A percentile compares a stretch with the other conserved stretches of the same genome.
Evolutionary conservation across 2,329 filamentous ascomycete species (phyloP).

Genomic region (Aspergillus fijiensis): DNA sequence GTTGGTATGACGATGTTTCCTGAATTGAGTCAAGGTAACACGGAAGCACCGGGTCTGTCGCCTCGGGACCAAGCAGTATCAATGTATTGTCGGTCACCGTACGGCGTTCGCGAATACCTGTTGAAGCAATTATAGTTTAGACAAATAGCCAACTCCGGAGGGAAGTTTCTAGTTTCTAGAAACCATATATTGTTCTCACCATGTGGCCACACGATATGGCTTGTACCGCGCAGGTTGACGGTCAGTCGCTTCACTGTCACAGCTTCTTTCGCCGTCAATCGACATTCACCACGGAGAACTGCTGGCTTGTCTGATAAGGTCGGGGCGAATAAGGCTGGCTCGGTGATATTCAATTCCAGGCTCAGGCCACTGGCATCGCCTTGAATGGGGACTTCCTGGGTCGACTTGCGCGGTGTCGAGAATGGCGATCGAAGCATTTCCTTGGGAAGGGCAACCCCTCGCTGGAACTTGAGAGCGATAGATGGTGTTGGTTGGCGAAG

Average conservation of each 20-base stretch:
- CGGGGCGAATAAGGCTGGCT: constrained; percentile 17
- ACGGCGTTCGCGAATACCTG: constrained; percentile 13
- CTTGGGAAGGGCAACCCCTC: not conserved
- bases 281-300: constrained; percentile 16
- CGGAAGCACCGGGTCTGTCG: not conserved
- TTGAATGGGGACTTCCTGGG: not conserved
- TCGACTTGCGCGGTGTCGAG: not conserved
- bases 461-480: not conserved
- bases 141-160: not conserved
- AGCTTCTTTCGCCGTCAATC: constrained; percentile 9
- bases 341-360: constrained; percentile 11
- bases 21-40: not conserved
- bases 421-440: constrained; percentile 7
- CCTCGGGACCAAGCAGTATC: constrained; percentile 9
- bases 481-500: not conserved
- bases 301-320: constrained; percentile 15
- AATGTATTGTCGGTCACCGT: constrained; percentile 11
- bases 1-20: not conserved
- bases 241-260: constrained; percentile 11
- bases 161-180: not conserved
- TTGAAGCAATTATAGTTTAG: not conserved
- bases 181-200: constrained; percentile 6
- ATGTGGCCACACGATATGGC: constrained; percentile 16
- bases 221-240: constrained; percentile 13
- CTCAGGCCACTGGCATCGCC: constrained; percentile 3